These are phyloP conservation scores for Plasmodium vinckei DNA, from an alignment of 169 alveolate genomes.

Conservation along the genomic window DNA sequence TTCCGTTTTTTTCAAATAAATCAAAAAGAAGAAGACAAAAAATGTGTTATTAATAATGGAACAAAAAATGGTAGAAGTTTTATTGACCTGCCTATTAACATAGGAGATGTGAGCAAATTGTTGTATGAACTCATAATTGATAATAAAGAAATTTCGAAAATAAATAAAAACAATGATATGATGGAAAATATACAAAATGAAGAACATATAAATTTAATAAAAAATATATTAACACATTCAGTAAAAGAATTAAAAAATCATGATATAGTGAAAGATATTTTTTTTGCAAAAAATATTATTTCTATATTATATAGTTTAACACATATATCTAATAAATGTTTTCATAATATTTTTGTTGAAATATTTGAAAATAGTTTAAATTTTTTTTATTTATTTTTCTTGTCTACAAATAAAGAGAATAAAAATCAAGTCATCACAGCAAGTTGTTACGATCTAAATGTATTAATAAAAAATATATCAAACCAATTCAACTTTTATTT, in stretches of 20 bases:
- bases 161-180: neutral
- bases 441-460: constrained; percentile 1
- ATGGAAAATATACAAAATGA: neutral
- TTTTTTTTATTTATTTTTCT: neutral
- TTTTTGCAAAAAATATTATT: constrained; percentile 1
- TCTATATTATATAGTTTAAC: constrained; percentile 55
- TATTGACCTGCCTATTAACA: neutral
- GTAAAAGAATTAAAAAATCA: neutral
- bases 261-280: neutral
- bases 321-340: neutral
- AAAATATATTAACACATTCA: constrained; percentile 14
- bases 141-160: neutral
- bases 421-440: neutral
- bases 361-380: constrained; percentile 16
- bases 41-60: neutral
- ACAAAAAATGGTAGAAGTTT: neutral
- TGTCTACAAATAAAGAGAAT: neutral
- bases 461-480: neutral
- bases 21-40: neutral
- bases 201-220: constrained; percentile 8
- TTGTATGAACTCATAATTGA: constrained; percentile 12
- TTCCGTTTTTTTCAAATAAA: constrained; percentile 1
- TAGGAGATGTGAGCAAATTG: constrained; percentile 10
- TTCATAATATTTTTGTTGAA: constrained; percentile 6
- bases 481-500: neutral